Evolutionary conservation across 495 filamentous ascomycete species (phyloP), one percentile per base, ranked within the genome.

Genomic region (Glarea lozoyensis): DNA sequence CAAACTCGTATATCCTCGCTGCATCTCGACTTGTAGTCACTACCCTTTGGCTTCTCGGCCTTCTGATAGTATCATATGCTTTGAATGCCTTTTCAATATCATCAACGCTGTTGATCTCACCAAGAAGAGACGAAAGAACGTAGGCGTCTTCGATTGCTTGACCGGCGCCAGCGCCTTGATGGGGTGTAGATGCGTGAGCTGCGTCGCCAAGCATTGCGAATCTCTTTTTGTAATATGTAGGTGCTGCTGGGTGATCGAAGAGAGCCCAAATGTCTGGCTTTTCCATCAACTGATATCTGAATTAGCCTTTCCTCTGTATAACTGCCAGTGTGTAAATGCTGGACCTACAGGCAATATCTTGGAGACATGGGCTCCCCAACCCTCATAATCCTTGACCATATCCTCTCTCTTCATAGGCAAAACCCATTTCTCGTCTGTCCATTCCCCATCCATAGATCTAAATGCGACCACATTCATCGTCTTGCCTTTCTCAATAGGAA

Each of bases 141-240:
- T 70, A 70, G 4, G 78, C 72, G 59, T 86, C 82, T 52, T 86
- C 82, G 23, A 86, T 73, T 2, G 78, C 76, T 60, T 79, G 73
- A 0, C 81, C 80, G 0, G 79, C 80, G 0, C 81, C 82, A 1
- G 80, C 67, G 7, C 80, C 81, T 49, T 84, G 79, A 51, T 84
- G 80, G 0, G 82, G 82, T 2, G 80, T 82, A 0, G 71, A 70
- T 0, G 81, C 79, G 48, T 86, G 82, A 0, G 81, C 81, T 0
- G 82, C 81, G 48, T 86, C 82, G 1, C 83, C 82, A 0, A 83
- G 59, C 2, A 86, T 62, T 4, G 70, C 73, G 0, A 85, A 50
- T 0, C 68, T 64, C 2, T 68, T 72, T 22, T 68, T 69, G 40
- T 61, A 64, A 45, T 73, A 86, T 1, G 67, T 74, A 1, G 67